Evolutionary conservation across 106 monocot genomes (phyloP).

Genomic region (Amphibolis antarctica): DNA sequence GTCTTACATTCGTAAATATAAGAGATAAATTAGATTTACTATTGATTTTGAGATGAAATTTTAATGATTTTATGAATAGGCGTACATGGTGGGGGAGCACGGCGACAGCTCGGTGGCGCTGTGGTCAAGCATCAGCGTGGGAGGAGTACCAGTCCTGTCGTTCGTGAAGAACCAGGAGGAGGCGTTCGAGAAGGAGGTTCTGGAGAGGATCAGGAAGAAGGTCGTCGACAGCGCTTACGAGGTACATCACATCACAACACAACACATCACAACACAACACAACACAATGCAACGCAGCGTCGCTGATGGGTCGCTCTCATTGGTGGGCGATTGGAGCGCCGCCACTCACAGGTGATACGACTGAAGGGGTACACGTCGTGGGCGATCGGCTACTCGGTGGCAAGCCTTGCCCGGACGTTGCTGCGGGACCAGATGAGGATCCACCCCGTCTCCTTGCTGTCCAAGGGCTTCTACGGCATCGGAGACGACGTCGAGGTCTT

Average conservation of each 20-base stretch:
- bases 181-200: conserved; percentile 30
- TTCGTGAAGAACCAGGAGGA: conserved; percentile 1
- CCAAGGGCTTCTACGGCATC: conserved; percentile 58
- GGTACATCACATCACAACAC: too few relatives aligned
- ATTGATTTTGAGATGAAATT: not conserved
- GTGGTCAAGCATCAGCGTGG: conserved; percentile 85
- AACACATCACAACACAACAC: too few relatives aligned
- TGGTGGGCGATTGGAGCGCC: too few relatives aligned
- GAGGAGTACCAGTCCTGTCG: conserved; percentile 51
- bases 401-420: conserved; percentile 50
- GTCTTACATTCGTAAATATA: too few relatives aligned
- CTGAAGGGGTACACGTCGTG: conserved; percentile 86
- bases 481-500: conserved; percentile 47
- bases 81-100: conserved; percentile 93
- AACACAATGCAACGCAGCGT: conserved; percentile 9
- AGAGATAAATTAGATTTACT: not conserved
- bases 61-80: conserved; percentile 13
- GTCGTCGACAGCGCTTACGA: conserved; percentile 79
- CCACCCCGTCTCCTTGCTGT: conserved; percentile 73
- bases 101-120: conserved; percentile 94
- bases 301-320: too few relatives aligned
- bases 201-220: conserved; percentile 55
- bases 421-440: conserved; percentile 65
- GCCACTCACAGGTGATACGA: conserved; percentile 48
- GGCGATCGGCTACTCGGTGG: conserved; percentile 82